phyloP scores from a whole-genome alignment of 306 rosid species.

The Comarum palustre region DNA sequence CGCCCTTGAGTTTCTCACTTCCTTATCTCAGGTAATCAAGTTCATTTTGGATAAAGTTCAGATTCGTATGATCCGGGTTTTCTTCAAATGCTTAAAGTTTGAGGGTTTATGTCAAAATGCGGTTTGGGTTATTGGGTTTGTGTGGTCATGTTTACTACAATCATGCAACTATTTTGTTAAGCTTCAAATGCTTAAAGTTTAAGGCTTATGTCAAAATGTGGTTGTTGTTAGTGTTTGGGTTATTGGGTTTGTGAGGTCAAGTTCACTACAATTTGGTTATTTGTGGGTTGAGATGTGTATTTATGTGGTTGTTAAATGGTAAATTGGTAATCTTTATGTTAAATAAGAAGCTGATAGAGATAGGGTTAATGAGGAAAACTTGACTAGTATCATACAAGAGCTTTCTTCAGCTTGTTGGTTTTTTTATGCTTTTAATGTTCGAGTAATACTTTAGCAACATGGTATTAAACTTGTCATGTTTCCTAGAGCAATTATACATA shows the following conservation, averaged over 20 bases:
- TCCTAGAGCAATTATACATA: slow-evolving; percentile 32
- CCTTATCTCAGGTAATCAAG: slow-evolving; percentile 49
- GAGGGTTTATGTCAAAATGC: background rate
- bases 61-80: background rate
- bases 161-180: background rate
- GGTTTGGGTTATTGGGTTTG: background rate
- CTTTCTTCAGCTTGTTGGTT: background rate
- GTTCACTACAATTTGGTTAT: background rate
- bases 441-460: background rate
- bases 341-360: background rate
- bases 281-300: background rate
- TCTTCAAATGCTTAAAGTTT: background rate
- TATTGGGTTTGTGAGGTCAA: no score
- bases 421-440: slow-evolving; percentile 11
- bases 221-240: no score
- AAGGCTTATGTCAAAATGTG: no score
- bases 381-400: background rate
- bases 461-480: slow-evolving; percentile 50
- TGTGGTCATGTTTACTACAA: background rate
- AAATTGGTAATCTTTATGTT: background rate
- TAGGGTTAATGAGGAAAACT: background rate
- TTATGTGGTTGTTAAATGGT: background rate
- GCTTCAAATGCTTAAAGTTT: no score
- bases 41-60: slow-evolving; percentile 5
- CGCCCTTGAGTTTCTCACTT: slow-evolving; percentile 31